phyloP scores from a whole-genome alignment of 1,284 basidiomycete genomes.

The Golubevia pallescens region DNA sequence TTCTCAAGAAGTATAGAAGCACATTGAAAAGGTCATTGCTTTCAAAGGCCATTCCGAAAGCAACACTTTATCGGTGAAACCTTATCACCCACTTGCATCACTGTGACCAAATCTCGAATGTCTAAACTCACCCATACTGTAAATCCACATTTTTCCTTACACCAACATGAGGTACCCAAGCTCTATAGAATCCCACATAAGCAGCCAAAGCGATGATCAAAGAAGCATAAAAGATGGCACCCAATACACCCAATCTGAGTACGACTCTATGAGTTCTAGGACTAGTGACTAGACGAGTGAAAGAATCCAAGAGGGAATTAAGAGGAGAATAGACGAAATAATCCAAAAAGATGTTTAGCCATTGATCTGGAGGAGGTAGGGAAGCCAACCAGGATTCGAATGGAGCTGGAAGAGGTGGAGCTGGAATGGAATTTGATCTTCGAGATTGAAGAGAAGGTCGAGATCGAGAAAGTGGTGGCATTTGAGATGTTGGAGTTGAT shows the following conservation, averaged over 20 bases:
- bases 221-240: slow-evolving; percentile 38
- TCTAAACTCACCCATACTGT: slow-evolving; percentile 37
- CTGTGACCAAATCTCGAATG: too few relatives aligned
- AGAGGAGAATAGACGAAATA: slow-evolving; percentile 29
- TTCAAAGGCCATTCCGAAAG: too few relatives aligned
- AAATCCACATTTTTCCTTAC: slow-evolving; percentile 47
- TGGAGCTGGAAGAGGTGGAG: too few relatives aligned
- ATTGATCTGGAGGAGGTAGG: slow-evolving; percentile 31
- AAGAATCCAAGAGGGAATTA: slow-evolving; percentile 15
- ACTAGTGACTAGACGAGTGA: slow-evolving; percentile 39
- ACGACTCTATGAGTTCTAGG: slow-evolving; percentile 54
- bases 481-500: too few relatives aligned
- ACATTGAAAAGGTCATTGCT: too few relatives aligned
- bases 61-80: too few relatives aligned
- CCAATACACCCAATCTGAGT: slow-evolving; percentile 45
- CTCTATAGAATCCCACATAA: slow-evolving; percentile 57
- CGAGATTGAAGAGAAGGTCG: too few relatives aligned
- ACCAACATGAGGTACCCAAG: slow-evolving; percentile 55
- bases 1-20: too few relatives aligned
- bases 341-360: slow-evolving; percentile 33
- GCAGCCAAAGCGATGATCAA: slow-evolving; percentile 42
- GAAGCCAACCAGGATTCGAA: slow-evolving; percentile 12
- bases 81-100: too few relatives aligned
- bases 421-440: too few relatives aligned
- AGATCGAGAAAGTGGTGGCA: too few relatives aligned